A percentile compares a stretch with the other conserved stretches of the same genome.
Evolutionary conservation across 1,139 yeast genomes (phyloP).

Genomic region (Eremothecium gossypii): DNA sequence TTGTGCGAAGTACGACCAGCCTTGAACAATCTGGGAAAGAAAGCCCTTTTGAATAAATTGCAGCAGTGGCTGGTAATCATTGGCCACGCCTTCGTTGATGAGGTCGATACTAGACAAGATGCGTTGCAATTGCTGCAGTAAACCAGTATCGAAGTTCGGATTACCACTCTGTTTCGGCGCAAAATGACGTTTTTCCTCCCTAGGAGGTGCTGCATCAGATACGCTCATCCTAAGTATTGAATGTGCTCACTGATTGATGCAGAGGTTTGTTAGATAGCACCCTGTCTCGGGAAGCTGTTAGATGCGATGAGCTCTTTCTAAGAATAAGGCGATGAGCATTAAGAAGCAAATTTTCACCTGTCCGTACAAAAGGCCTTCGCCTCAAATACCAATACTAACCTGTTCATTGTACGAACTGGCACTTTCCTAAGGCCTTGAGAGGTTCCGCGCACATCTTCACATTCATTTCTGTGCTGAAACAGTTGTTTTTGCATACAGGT

Average conservation of each 20-base stretch:
- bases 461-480: no score
- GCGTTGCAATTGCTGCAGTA: constrained; percentile 22
- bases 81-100: constrained; percentile 15
- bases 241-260: not conserved
- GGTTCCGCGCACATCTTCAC: no score
- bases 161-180: constrained; percentile 9
- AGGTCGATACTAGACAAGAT: constrained; percentile 15
- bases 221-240: not conserved
- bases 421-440: no score
- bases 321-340: no score
- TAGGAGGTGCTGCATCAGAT: not conserved
- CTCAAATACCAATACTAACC: no score
- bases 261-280: not conserved
- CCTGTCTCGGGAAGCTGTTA: no score
- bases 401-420: no score
- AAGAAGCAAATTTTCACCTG: no score
- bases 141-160: constrained; percentile 22
- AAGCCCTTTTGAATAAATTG: constrained; percentile 32
- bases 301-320: no score
- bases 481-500: no score
- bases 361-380: no score
- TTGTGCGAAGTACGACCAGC: constrained; percentile 59
- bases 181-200: constrained; percentile 2
- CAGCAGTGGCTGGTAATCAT: constrained; percentile 23
- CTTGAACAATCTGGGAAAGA: constrained; percentile 35